phyloP scores from a whole-genome alignment of 352 stramenopile genomes.

The Globisporangium camurandrum region DNA sequence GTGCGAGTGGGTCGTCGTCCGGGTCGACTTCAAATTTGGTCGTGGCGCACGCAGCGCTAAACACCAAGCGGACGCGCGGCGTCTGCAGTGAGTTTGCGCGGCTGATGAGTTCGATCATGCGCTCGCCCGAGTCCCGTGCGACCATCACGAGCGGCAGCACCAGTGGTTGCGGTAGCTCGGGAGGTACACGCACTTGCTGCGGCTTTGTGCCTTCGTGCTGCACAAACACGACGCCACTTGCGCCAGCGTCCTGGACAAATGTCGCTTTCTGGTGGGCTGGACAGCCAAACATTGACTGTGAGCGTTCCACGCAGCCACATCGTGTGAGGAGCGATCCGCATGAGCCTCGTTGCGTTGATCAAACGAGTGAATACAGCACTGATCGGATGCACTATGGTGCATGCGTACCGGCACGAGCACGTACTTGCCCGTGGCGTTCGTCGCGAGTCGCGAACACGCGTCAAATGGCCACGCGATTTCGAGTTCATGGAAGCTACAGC shows the following conservation, averaged over 20 bases:
- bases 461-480: conserved; percentile 44
- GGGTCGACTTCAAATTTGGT: conserved; percentile 43
- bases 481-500: conserved; percentile 45
- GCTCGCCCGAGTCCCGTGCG: conserved; percentile 44
- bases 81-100: conserved; percentile 19
- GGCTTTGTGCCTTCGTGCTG: conserved; percentile 48
- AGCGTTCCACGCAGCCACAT: conserved; percentile 1
- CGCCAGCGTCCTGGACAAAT: conserved; percentile 46
- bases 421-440: conserved; percentile 42
- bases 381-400: not conserved
- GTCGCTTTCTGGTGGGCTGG: conserved; percentile 60
- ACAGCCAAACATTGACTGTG: conserved; percentile 35
- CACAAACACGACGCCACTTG: conserved; percentile 53
- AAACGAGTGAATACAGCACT: not conserved
- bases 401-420: conserved; percentile 43
- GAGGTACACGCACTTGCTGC: conserved; percentile 35
- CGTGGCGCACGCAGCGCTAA: conserved; percentile 32
- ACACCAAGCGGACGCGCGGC: conserved; percentile 47
- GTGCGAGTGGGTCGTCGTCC: conserved; percentile 23
- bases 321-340: not conserved
- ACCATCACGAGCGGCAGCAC: conserved; percentile 59
- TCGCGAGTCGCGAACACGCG: conserved; percentile 37
- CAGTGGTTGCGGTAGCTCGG: conserved; percentile 34
- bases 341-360: not conserved
- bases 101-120: conserved; percentile 31